These are phyloP conservation scores for Euphorbia schlechtendalii DNA, from an alignment of 441 rosid species.

Conservation along the genomic window DNA sequence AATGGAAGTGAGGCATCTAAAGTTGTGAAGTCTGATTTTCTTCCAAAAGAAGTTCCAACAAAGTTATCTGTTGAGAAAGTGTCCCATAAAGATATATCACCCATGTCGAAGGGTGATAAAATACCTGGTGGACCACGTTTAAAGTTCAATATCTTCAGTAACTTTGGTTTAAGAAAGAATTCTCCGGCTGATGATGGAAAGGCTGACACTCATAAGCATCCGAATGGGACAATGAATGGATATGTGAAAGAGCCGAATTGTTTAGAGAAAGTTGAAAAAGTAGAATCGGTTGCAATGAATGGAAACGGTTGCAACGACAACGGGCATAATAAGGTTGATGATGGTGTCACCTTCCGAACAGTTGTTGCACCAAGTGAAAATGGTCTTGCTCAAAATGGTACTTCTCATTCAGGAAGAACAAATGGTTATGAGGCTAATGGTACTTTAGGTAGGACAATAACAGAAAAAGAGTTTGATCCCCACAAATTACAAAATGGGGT, in stretches of 20 bases:
- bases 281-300: conserved; percentile 20
- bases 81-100: conserved; percentile 28
- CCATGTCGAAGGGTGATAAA: conserved; percentile 48
- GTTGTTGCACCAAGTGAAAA: conserved; percentile 28
- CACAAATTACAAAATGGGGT: conserved; percentile 29
- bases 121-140: conserved; percentile 39
- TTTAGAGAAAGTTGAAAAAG: conserved; percentile 38
- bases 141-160: conserved; percentile 55
- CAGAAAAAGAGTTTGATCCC: conserved; percentile 25
- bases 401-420: conserved; percentile 27
- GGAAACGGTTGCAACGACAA: conserved; percentile 30
- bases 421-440: conserved; percentile 31
- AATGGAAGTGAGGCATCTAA: conserved; percentile 50
- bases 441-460: conserved; percentile 14
- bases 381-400: conserved; percentile 21
- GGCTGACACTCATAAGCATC: conserved; percentile 34
- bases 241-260: conserved; percentile 20
- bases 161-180: conserved; percentile 41
- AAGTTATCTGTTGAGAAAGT: conserved; percentile 36
- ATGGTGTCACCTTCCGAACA: conserved; percentile 25
- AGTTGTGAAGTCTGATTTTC: conserved; percentile 26
- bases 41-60: conserved; percentile 28
- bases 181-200: conserved; percentile 42
- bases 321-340: conserved; percentile 30
- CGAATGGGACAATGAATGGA: conserved; percentile 35